Conservation (phyloP, 352 stramenopile species). For the Phytophthora sojae region DNA sequence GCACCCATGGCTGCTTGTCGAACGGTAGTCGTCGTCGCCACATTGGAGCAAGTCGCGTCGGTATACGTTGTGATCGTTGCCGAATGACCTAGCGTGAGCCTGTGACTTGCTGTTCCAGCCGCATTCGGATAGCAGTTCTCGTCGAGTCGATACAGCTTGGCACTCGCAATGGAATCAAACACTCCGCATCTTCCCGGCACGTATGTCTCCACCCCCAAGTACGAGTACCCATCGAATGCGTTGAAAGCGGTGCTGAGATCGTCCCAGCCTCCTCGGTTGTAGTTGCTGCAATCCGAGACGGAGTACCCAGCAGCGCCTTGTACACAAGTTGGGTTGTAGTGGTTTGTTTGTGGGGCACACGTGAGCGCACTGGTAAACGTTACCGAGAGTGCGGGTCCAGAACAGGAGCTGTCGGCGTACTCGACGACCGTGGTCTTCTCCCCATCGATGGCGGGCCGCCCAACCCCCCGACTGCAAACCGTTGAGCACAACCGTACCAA, state of each 20-base stretch:
- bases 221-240: neutral
- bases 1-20: neutral
- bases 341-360: slow-evolving; percentile 7
- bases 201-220: slow-evolving; percentile 18
- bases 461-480: slow-evolving; percentile 11
- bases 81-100: slow-evolving; percentile 7
- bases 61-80: slow-evolving; percentile 9
- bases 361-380: neutral
- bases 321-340: slow-evolving; percentile 13
- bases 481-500: neutral
- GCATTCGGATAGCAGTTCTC: slow-evolving; percentile 18
- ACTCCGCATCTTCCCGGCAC: neutral
- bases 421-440: neutral
- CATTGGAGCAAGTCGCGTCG: slow-evolving; percentile 3
- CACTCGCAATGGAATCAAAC: neutral
- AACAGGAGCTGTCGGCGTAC: neutral
- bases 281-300: slow-evolving; percentile 18
- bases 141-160: slow-evolving; percentile 2
- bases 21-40: slow-evolving; percentile 1
- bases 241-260: slow-evolving; percentile 1
- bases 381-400: neutral
- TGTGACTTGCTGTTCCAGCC: slow-evolving; percentile 8
- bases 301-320: neutral
- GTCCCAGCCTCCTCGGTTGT: slow-evolving; percentile 7
- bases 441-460: neutral